A percentile compares a stretch with the other conserved stretches of the same genome.
phyloP scores from a whole-genome alignment of 306 rosid genomes.

The Glycine tomentella region DNA sequence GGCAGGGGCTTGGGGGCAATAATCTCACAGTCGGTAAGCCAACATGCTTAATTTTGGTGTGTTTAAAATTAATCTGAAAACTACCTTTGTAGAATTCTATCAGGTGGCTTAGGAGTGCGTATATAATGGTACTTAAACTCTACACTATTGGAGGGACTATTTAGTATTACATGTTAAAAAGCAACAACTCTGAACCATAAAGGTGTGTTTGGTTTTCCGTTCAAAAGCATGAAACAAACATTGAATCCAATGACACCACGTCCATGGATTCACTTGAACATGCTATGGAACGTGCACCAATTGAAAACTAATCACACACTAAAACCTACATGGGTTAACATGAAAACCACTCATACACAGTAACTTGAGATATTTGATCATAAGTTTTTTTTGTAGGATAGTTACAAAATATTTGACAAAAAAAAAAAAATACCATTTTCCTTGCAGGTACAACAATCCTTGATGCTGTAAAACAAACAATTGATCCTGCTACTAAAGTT shows the following conservation, averaged over 20 bases:
- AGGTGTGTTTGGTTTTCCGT: too few relatives aligned
- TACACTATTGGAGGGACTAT: too few relatives aligned
- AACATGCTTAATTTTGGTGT: not conserved
- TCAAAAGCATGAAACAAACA: too few relatives aligned
- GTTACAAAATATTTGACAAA: constrained; percentile 10
- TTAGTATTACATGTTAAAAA: not conserved
- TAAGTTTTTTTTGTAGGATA: not conserved
- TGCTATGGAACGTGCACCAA: too few relatives aligned
- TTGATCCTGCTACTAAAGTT: constrained; percentile 67
- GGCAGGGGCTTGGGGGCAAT: constrained; percentile 25
- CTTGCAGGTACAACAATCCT: constrained; percentile 83
- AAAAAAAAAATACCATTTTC: not conserved
- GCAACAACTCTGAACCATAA: not conserved
- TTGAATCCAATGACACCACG: too few relatives aligned
- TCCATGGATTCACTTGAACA: too few relatives aligned
- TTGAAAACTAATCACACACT: too few relatives aligned
- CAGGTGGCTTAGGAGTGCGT: not conserved
- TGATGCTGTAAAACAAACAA: constrained; percentile 70
- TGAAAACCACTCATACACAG: not conserved
- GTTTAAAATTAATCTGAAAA: not conserved
- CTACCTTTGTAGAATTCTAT: not conserved
- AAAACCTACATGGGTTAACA: not conserved
- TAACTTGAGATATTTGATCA: not conserved
- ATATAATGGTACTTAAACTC: not conserved
- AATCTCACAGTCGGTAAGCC: constrained; percentile 25